Conservation (phyloP, 371 early-diverging fungal genomes). For the Mortierella polycephala region DNA sequence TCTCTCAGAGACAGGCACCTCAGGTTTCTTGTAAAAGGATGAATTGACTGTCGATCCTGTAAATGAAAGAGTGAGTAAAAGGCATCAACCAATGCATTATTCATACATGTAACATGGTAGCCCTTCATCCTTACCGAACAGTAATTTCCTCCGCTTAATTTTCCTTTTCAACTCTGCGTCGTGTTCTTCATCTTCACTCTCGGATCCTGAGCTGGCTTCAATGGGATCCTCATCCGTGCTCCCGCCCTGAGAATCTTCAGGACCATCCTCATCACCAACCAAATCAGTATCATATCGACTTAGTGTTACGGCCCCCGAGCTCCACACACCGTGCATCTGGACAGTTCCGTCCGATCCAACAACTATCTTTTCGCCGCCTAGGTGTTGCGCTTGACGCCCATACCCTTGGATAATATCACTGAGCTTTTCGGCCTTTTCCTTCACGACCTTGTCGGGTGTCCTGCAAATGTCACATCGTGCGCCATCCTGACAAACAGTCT, state of each 20-base stretch:
- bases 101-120: neutral
- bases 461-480: slow-evolving; percentile 44
- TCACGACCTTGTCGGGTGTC: slow-evolving; percentile 39
- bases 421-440: slow-evolving; percentile 37
- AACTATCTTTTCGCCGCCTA: slow-evolving; percentile 24
- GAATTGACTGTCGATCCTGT: slow-evolving; percentile 31
- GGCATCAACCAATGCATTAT: no score
- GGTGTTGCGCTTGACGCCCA: slow-evolving; percentile 18
- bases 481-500: slow-evolving; percentile 32
- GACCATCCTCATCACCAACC: slow-evolving; percentile 20
- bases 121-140: slow-evolving; percentile 32
- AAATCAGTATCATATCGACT: slow-evolving; percentile 38
- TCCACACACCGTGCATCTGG: slow-evolving; percentile 26
- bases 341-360: slow-evolving; percentile 28
- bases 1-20: neutral
- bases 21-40: slow-evolving; percentile 36
- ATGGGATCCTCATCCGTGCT: slow-evolving; percentile 4
- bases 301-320: slow-evolving; percentile 21
- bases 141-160: slow-evolving; percentile 45
- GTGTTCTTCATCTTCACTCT: slow-evolving; percentile 21
- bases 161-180: slow-evolving; percentile 36
- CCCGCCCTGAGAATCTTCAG: neutral
- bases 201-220: neutral
- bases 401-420: neutral
- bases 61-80: neutral